Conservation (phyloP, 805 yeast genomes). For the Vanderwaltozyma verrucispora region DNA sequence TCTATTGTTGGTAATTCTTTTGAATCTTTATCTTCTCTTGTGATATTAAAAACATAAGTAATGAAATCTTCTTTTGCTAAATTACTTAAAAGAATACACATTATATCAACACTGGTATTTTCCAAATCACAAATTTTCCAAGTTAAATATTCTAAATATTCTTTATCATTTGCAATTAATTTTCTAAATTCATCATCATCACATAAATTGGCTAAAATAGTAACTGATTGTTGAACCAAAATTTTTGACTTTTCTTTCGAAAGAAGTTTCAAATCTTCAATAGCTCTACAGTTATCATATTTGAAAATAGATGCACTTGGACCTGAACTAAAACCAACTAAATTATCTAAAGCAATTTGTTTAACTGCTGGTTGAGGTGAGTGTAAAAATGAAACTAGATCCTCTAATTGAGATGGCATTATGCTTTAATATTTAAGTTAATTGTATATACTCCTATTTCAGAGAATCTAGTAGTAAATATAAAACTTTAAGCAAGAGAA, state of each 20-base stretch:
- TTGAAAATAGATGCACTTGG: conserved; percentile 55
- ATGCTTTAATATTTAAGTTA: background rate
- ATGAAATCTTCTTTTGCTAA: conserved; percentile 69
- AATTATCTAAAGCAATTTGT: conserved; percentile 73
- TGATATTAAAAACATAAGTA: conserved; percentile 38
- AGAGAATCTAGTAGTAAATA: too few relatives aligned
- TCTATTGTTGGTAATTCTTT: conserved; percentile 26
- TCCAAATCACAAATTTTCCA: conserved; percentile 41
- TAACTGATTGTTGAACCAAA: conserved; percentile 55
- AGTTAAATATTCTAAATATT: conserved; percentile 41
- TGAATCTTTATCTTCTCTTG: conserved; percentile 16
- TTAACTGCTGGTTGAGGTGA: conserved; percentile 70
- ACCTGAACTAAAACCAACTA: conserved; percentile 74
- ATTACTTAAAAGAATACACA: conserved; percentile 76
- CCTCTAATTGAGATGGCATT: conserved; percentile 46
- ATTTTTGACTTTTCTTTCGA: conserved; percentile 44
- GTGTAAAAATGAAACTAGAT: conserved; percentile 70
- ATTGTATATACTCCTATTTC: too few relatives aligned
- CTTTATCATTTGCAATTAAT: conserved; percentile 52
- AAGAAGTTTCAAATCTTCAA: conserved; percentile 58
- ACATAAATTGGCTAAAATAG: conserved; percentile 75
- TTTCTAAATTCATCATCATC: conserved; percentile 57
- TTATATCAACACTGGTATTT: conserved; percentile 66
- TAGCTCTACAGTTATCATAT: conserved; percentile 58
- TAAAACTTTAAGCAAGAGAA: too few relatives aligned